Evolutionary conservation across 129 eudicot genomes (phyloP).

Genomic region (Silybum marianum): DNA sequence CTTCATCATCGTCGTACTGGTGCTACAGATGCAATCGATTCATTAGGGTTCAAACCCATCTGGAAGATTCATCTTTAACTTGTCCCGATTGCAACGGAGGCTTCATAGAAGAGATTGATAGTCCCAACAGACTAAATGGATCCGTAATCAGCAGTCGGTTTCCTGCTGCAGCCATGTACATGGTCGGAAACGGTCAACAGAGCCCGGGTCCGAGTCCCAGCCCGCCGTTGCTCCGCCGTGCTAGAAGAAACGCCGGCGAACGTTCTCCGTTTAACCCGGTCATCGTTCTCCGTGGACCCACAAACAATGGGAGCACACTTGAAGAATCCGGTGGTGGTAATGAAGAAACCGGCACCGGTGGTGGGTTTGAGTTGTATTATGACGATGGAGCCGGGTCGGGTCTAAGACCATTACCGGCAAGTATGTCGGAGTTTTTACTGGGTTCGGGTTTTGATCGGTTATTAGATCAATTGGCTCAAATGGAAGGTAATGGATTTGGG

Average conservation of each 20-base stretch:
- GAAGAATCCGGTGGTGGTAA: conserved; percentile 23
- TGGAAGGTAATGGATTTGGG: conserved; percentile 82
- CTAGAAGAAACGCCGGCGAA: conserved; percentile 50
- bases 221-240: conserved; percentile 59
- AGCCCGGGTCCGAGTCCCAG: conserved; percentile 48
- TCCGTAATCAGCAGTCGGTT: conserved; percentile 54
- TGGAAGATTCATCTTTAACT: conserved; percentile 43
- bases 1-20: conserved; percentile 68
- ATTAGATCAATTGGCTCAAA: conserved; percentile 79
- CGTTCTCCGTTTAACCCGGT: conserved; percentile 73
- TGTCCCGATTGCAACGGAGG: conserved; percentile 93
- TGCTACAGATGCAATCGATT: conserved; percentile 93
- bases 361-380: conserved; percentile 76
- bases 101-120: conserved; percentile 64
- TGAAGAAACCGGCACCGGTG: conserved; percentile 13
- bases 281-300: conserved; percentile 42
- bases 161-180: conserved; percentile 80
- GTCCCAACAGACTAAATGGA: conserved; percentile 48
- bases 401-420: conserved; percentile 81
- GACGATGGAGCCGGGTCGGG: conserved; percentile 97
- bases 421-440: conserved; percentile 80
- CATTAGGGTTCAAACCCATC: conserved; percentile 51
- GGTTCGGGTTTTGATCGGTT: conserved; percentile 88
- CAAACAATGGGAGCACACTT: background rate
- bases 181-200: conserved; percentile 47